These are phyloP conservation scores for Saturnispora dispora DNA, from an alignment of 805 yeast species.

Conservation along the genomic window DNA sequence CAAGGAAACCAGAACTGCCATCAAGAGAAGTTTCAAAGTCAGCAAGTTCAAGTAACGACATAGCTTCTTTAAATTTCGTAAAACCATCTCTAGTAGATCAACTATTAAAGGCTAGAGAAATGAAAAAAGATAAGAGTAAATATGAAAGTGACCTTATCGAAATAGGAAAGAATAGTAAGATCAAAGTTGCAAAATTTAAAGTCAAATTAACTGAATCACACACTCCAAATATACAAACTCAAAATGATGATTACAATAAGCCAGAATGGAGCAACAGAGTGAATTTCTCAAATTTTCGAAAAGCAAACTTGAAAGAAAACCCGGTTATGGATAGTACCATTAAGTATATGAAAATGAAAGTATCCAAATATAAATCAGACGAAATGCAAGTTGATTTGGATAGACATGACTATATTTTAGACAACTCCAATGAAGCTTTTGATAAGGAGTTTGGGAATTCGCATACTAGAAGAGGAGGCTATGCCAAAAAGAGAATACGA, in stretches of 20 bases:
- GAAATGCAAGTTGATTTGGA: constrained; percentile 5
- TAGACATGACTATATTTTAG: constrained; percentile 11
- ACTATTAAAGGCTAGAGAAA: constrained; percentile 14
- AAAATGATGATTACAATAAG: constrained; percentile 5
- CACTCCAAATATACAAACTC: not conserved
- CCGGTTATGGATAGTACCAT: constrained; percentile 17
- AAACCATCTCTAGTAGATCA: not conserved
- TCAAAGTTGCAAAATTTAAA: constrained; percentile 12
- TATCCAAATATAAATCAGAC: constrained; percentile 13
- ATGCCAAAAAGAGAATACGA: not conserved
- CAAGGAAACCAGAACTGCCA: not conserved
- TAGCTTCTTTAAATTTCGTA: not conserved
- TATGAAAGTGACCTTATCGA: constrained; percentile 5
- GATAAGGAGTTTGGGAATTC: not conserved
- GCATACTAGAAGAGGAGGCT: not conserved
- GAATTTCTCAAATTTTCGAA: constrained; percentile 15
- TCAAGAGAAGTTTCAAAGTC: not conserved
- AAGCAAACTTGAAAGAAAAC: constrained; percentile 11
- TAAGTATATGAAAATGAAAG: constrained; percentile 14
- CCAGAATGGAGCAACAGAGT: constrained; percentile 15
- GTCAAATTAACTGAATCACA: constrained; percentile 2
- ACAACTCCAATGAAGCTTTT: constrained; percentile 5
- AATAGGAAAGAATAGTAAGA: not conserved
- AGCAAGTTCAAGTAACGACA: not conserved
- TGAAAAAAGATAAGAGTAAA: constrained; percentile 8